phyloP scores from a whole-genome alignment of 2,329 filamentous ascomycete species.

The Verruconis gallopava region DNA sequence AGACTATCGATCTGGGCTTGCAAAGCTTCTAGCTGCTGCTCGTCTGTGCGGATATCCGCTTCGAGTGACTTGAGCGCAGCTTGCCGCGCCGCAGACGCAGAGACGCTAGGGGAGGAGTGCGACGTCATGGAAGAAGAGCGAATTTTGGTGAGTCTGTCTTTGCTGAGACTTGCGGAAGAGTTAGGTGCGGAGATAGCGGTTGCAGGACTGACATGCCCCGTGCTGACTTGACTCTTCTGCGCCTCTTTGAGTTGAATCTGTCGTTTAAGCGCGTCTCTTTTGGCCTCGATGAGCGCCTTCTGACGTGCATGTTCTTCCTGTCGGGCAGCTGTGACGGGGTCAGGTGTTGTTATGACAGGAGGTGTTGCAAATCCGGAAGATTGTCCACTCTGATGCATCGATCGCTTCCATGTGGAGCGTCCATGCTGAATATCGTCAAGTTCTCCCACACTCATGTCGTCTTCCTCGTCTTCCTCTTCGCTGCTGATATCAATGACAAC shows the following conservation, averaged over 20 bases:
- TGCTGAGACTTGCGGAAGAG: no score
- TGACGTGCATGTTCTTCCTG: neutral
- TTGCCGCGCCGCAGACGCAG: neutral
- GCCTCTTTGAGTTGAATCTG: constrained; percentile 1
- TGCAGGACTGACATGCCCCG: no score
- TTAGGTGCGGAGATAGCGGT: no score
- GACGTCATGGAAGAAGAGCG: no score
- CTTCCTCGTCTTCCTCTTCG: constrained; percentile 5
- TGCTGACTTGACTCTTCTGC: no score
- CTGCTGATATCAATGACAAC: constrained; percentile 10
- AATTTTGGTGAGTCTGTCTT: no score
- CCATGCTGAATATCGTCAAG: no score
- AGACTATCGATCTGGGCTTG: neutral
- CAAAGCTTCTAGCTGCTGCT: neutral
- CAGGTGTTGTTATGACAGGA: neutral
- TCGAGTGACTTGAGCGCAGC: neutral
- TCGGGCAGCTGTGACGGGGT: neutral
- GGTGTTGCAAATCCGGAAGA: no score
- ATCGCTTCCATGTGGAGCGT: no score
- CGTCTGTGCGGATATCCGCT: neutral
- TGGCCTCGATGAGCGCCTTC: no score
- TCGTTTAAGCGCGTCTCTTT: neutral
- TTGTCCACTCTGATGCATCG: no score
- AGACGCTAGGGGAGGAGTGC: neutral
- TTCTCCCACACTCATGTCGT: no score